Evolutionary conservation across 495 filamentous ascomycete species (phyloP).

Genomic region (Aspergillus affinis): DNA sequence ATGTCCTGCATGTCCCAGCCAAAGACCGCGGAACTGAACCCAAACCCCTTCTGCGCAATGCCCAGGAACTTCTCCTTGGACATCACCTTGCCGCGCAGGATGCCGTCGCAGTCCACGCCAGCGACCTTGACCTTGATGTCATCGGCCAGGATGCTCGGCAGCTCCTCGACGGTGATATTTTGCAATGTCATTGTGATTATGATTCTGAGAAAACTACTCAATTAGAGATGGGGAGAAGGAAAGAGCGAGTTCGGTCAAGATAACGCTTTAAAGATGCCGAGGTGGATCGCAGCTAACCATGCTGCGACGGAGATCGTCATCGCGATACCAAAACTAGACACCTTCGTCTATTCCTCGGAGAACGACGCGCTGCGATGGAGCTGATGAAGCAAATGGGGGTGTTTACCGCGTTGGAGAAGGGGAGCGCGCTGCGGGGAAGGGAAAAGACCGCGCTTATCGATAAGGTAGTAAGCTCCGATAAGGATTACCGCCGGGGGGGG

Average conservation of each 20-base stretch:
- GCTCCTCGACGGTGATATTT: conserved; percentile 25
- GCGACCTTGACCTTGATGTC: conserved; percentile 86
- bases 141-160: conserved; percentile 59
- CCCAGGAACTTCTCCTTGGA: conserved; percentile 92
- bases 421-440: conserved; percentile 15
- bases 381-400: conserved; percentile 1
- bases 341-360: not conserved
- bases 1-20: conserved; percentile 96
- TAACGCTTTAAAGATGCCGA: conserved; percentile 2
- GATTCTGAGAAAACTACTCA: not conserved
- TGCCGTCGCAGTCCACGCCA: conserved; percentile 83
- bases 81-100: conserved; percentile 85
- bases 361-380: not conserved
- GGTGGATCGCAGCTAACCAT: not conserved
- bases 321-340: not conserved
- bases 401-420: conserved; percentile 13
- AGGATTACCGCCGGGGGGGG: not conserved
- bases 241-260: conserved; percentile 6
- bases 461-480: not conserved
- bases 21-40: conserved; percentile 92
- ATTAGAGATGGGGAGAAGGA: not conserved
- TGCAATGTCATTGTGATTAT: conserved; percentile 14
- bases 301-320: not conserved
- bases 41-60: conserved; percentile 75
- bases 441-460: conserved; percentile 25